Evolutionary conservation across 768 basidiomycete genomes (phyloP).

Genomic region (Dendrothele bispora): DNA sequence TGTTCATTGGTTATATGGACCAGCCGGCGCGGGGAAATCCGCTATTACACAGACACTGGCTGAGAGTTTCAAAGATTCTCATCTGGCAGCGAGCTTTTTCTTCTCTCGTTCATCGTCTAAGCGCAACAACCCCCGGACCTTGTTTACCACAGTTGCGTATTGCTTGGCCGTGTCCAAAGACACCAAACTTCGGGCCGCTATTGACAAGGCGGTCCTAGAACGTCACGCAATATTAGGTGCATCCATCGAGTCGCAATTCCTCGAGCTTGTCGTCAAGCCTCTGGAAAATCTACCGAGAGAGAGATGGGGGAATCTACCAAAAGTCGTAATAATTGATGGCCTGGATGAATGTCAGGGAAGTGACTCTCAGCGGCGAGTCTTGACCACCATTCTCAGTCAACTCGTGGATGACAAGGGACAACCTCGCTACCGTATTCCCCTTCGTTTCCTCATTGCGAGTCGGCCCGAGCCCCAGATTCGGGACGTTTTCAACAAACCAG

Average conservation of each 20-base stretch:
- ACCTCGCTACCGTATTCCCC: slow-evolving; percentile 14
- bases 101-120: slow-evolving; percentile 28
- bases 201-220: slow-evolving; percentile 12
- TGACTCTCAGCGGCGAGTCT: slow-evolving; percentile 5
- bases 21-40: slow-evolving; percentile 25
- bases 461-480: slow-evolving; percentile 25
- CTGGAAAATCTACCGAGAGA: neutral
- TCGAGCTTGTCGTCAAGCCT: slow-evolving; percentile 15
- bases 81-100: slow-evolving; percentile 33
- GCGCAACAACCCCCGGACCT: slow-evolving; percentile 18
- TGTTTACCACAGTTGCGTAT: slow-evolving; percentile 30
- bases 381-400: neutral
- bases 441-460: slow-evolving; percentile 24
- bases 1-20: slow-evolving; percentile 23
- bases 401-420: too few relatives aligned
- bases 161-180: slow-evolving; percentile 21
- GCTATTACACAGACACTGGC: slow-evolving; percentile 25
- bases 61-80: slow-evolving; percentile 15
- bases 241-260: slow-evolving; percentile 14
- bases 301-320: neutral
- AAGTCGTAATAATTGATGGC: slow-evolving; percentile 22
- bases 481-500: slow-evolving; percentile 2
- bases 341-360: slow-evolving; percentile 25
- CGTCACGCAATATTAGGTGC: slow-evolving; percentile 16
- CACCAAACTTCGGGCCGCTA: neutral